Evolutionary conservation across 2,329 filamentous ascomycete genomes (phyloP), one percentile per base, ranked within the genome.

Genomic region (Mycogone perniciosa): DNA sequence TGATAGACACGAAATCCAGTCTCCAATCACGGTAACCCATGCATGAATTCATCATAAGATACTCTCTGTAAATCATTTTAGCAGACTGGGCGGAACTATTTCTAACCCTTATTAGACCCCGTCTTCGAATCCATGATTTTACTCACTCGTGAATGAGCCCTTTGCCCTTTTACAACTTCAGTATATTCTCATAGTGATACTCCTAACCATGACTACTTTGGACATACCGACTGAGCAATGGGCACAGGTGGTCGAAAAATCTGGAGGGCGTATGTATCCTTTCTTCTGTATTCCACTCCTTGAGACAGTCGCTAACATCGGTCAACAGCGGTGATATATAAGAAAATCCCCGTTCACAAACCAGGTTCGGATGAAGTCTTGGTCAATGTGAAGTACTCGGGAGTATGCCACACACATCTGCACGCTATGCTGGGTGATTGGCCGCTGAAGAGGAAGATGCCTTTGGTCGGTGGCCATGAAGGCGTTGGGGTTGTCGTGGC

Each of bases 311-410:
- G 44, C 52, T 54, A 31, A 48, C 48, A 35, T 37, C 31, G 4
- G 9, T 49, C 48, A 44, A 20, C 55, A 84, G 81, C 81, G 59
- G 74, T 82, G 62, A 70, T 80, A 54, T 89, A 86, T 78, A 90
- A 89, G 75, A 79, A 85, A 72, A 92, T 96, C 62, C 85, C 88
- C 59, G 89, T 95, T 46, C 77, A 77, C 56, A 81, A 84, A 68
- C 91, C 91, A 35, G 89, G 85, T 26, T 85, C 90, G 47, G 90
- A 95, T 73, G 88, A 96, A 72, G 88, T 96, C 59, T 86, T 96
- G 58, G 76, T 96, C 73, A 92, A 95, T 73, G 81, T 95, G 77
- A 90, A 90, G 71, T 95, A 82, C 77, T 88, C 86, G 30, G 89
- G 89, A 66, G 89, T 95, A 60, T 95, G 89, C 79, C 89, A 95